Conservation (phyloP, 2,329 filamentous ascomycete genomes). For the Pseudogymnoascus sp. region DNA sequence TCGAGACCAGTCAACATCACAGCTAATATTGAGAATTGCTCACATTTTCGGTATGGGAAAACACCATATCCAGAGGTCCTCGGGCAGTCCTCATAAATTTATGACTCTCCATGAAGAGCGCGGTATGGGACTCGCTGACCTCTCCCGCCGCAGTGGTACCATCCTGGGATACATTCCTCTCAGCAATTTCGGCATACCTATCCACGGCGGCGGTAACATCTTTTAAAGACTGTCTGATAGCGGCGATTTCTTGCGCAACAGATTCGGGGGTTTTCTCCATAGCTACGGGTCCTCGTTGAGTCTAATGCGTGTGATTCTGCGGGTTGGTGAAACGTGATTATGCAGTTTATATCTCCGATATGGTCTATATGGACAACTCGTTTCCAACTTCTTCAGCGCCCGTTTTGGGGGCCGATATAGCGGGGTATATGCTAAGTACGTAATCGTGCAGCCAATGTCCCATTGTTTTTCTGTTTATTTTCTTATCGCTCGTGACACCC, state of each 20-base stretch:
- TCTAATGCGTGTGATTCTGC: background rate
- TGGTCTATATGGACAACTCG: background rate
- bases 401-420: background rate
- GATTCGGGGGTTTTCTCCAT: conserved; percentile 12
- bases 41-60: conserved; percentile 18
- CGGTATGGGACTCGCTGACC: conserved; percentile 13
- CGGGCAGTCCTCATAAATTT: background rate
- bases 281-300: background rate
- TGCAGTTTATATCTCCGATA: background rate
- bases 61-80: conserved; percentile 20
- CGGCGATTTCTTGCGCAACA: conserved; percentile 14
- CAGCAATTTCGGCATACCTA: conserved; percentile 13
- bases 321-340: background rate
- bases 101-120: conserved; percentile 8
- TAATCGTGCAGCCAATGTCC: background rate
- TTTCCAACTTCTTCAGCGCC: background rate
- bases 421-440: background rate
- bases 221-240: conserved; percentile 15
- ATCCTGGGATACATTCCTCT: conserved; percentile 11
- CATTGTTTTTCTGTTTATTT: background rate
- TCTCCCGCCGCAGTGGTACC: conserved; percentile 11
- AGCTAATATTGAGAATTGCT: conserved; percentile 8
- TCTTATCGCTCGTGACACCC: conserved; percentile 1
- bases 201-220: conserved; percentile 15
- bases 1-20: background rate